Evolutionary conservation across 2,329 filamentous ascomycete species (phyloP).

Genomic region (Venturiaceae sp.): DNA sequence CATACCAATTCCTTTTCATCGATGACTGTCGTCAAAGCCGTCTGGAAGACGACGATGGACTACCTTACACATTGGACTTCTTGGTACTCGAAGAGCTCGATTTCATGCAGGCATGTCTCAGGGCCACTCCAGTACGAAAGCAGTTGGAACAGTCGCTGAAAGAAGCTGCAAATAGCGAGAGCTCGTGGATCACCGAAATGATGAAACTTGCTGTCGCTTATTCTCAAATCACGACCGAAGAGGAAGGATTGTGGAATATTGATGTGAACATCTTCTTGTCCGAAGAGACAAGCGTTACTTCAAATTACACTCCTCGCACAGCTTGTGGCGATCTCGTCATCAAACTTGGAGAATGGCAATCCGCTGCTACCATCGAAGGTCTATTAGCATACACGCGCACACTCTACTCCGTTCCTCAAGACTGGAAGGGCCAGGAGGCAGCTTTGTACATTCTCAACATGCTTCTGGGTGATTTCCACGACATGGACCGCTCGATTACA

Average conservation of each 20-base stretch:
- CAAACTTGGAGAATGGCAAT: constrained; percentile 86
- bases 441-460: constrained; percentile 79
- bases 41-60: constrained; percentile 76
- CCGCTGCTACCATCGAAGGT: constrained; percentile 64
- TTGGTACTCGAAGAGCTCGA: constrained; percentile 90
- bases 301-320: constrained; percentile 91
- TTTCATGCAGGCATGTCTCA: constrained; percentile 83
- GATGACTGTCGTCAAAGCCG: constrained; percentile 76
- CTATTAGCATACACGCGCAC: constrained; percentile 67
- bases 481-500: constrained; percentile 63
- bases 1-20: constrained; percentile 79
- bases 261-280: constrained; percentile 93
- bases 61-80: constrained; percentile 94
- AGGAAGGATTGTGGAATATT: constrained; percentile 92
- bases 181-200: constrained; percentile 77
- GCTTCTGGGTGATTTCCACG: constrained; percentile 72
- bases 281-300: constrained; percentile 88
- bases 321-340: constrained; percentile 87
- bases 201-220: constrained; percentile 80
- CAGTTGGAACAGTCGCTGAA: constrained; percentile 76
- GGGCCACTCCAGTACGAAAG: constrained; percentile 77
- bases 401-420: constrained; percentile 51
- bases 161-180: constrained; percentile 44
- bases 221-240: constrained; percentile 82
- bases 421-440: constrained; percentile 65